These are phyloP conservation scores for Cyberlindnera euphorbiiphila DNA, from an alignment of 805 yeast genomes.

Conservation along the genomic window DNA sequence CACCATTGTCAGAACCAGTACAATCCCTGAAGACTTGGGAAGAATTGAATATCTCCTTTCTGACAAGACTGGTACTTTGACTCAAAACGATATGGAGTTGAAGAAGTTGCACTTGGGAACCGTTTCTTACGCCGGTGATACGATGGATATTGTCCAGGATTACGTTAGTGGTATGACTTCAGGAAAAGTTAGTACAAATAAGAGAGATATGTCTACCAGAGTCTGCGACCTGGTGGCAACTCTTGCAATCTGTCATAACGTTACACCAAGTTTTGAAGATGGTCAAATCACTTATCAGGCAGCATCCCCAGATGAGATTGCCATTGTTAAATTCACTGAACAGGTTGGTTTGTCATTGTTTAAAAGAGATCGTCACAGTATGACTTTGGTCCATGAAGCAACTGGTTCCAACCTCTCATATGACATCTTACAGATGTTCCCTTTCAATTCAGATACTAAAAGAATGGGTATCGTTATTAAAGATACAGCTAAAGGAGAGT, in stretches of 20 bases:
- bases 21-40: slow-evolving; percentile 97
- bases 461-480: slow-evolving; percentile 89
- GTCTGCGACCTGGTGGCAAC: slow-evolving; percentile 81
- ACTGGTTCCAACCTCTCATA: slow-evolving; percentile 49
- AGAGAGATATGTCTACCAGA: slow-evolving; percentile 68
- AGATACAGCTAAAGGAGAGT: slow-evolving; percentile 59
- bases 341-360: slow-evolving; percentile 75
- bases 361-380: slow-evolving; percentile 75
- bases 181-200: slow-evolving; percentile 30
- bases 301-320: slow-evolving; percentile 97
- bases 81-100: slow-evolving; percentile 97
- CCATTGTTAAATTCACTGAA: slow-evolving; percentile 91
- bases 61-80: slow-evolving; percentile 96
- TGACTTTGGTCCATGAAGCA: slow-evolving; percentile 62
- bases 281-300: slow-evolving; percentile 85
- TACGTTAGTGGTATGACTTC: slow-evolving; percentile 41
- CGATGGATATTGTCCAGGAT: slow-evolving; percentile 82
- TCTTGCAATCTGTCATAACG: slow-evolving; percentile 93
- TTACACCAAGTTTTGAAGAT: slow-evolving; percentile 86
- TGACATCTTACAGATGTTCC: slow-evolving; percentile 79
- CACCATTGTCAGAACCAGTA: slow-evolving; percentile 93
- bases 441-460: slow-evolving; percentile 92
- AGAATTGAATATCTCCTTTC: slow-evolving; percentile 87
- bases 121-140: slow-evolving; percentile 87
- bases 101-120: slow-evolving; percentile 90